phyloP scores from a whole-genome alignment of 257 asterid genomes.

The Primulina huaijiensis region DNA sequence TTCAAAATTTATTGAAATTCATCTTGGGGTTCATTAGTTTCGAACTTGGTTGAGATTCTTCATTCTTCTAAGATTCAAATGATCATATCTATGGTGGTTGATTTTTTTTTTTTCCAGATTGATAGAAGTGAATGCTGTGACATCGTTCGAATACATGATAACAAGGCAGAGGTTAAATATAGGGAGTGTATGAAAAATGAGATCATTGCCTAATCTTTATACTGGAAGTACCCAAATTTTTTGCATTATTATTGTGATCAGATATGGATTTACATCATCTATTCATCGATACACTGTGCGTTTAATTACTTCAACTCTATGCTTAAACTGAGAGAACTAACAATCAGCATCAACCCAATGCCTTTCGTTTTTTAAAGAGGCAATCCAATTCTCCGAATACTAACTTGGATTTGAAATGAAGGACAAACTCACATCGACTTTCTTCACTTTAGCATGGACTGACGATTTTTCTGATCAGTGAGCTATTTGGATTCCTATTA shows the following conservation, averaged over 20 bases:
- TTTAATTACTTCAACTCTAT: background rate
- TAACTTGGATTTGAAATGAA: too few species aligned
- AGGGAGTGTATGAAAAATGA: slow-evolving; percentile 52
- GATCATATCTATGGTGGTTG: background rate
- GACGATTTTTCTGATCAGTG: slow-evolving; percentile 26
- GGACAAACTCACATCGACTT: background rate
- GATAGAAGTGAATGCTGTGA: slow-evolving; percentile 68
- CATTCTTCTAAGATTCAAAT: background rate
- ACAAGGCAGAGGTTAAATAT: slow-evolving; percentile 32
- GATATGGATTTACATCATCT: background rate
- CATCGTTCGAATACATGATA: slow-evolving; percentile 26
- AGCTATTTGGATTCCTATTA: slow-evolving; percentile 74
- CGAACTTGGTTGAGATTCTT: too few species aligned
- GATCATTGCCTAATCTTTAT: slow-evolving; percentile 36
- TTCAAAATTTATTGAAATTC: background rate
- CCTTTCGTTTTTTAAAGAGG: too few species aligned
- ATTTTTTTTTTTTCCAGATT: slow-evolving; percentile 25
- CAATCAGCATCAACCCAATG: background rate
- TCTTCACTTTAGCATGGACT: background rate
- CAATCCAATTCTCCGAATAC: background rate
- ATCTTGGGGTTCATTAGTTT: background rate
- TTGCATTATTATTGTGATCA: background rate
- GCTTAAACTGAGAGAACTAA: background rate
- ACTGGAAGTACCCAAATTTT: background rate
- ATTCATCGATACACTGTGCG: background rate